A percentile compares a stretch with the other conserved stretches of the same genome.
Evolutionary conservation across 2,329 filamentous ascomycete genomes (phyloP).

Genomic region (Fusarium circinatum): DNA sequence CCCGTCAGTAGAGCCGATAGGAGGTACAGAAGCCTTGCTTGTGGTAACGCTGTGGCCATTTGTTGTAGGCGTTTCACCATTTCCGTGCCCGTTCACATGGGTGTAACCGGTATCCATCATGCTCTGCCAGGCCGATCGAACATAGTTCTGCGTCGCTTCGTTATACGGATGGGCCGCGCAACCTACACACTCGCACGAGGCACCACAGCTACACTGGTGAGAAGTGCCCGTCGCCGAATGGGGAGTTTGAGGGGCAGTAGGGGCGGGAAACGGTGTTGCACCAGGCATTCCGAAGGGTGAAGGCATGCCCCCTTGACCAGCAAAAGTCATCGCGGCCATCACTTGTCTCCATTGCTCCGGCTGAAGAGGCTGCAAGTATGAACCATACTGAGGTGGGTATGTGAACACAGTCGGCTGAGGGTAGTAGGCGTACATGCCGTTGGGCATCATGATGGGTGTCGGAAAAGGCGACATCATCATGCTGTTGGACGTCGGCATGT

Average conservation of each 20-base stretch:
- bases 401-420: constrained; percentile 60
- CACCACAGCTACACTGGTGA: constrained; percentile 69
- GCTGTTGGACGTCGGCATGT: constrained; percentile 40
- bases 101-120: constrained; percentile 49
- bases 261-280: constrained; percentile 32
- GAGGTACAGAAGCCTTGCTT: constrained; percentile 28
- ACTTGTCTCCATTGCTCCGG: constrained; percentile 64
- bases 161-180: constrained; percentile 77
- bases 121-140: constrained; percentile 59
- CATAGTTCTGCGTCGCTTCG: constrained; percentile 65
- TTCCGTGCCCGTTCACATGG: constrained; percentile 41
- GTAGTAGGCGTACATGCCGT: constrained; percentile 55
- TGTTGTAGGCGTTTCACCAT: constrained; percentile 28
- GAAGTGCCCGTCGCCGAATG: constrained; percentile 47
- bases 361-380: constrained; percentile 64
- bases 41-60: constrained; percentile 26
- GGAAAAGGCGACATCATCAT: constrained; percentile 52
- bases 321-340: constrained; percentile 54
- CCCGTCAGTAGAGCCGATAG: constrained; percentile 38
- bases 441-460: constrained; percentile 49
- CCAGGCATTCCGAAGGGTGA: constrained; percentile 42
- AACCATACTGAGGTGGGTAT: constrained; percentile 65
- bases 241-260: constrained; percentile 25
- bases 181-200: constrained; percentile 73
- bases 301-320: constrained; percentile 48